These are phyloP conservation scores for Ceratobasidium sp. DNA, from an alignment of 1,284 basidiomycete genomes.

Conservation along the genomic window DNA sequence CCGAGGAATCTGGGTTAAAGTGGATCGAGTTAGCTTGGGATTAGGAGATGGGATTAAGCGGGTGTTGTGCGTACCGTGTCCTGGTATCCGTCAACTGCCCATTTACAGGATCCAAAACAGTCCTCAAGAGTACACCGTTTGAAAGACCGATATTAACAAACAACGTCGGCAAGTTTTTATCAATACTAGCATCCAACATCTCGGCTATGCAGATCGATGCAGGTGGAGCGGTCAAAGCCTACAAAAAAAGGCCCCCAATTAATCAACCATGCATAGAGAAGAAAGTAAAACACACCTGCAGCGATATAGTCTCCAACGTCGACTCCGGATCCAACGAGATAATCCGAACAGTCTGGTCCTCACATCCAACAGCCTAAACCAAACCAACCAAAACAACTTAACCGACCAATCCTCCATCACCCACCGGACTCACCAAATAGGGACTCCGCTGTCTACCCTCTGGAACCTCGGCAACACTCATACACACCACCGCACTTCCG, in stretches of 20 bases:
- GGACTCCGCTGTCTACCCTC: slow-evolving; percentile 93
- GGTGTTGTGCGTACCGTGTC: slow-evolving; percentile 83
- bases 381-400: background rate
- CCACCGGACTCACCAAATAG: slow-evolving; percentile 76
- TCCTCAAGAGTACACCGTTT: slow-evolving; percentile 95
- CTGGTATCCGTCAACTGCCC: slow-evolving; percentile 97
- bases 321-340: slow-evolving; percentile 96
- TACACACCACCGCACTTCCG: slow-evolving; percentile 93
- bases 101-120: slow-evolving; percentile 94
- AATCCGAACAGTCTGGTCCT: slow-evolving; percentile 98
- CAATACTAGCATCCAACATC: slow-evolving; percentile 96
- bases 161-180: slow-evolving; percentile 93
- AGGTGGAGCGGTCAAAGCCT: slow-evolving; percentile 94
- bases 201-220: slow-evolving; percentile 97
- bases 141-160: slow-evolving; percentile 98
- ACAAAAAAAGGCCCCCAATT: slow-evolving; percentile 20
- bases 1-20: slow-evolving; percentile 83
- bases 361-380: slow-evolving; percentile 92
- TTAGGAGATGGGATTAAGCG: too few relatives aligned
- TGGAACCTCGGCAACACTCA: slow-evolving; percentile 95
- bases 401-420: background rate
- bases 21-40: too few relatives aligned
- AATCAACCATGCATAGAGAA: background rate
- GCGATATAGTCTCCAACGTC: slow-evolving; percentile 93
- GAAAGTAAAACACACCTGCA: slow-evolving; percentile 67